Evolutionary conservation across 805 yeast species (phyloP).

Genomic region (Barnettozyma botsteinii): DNA sequence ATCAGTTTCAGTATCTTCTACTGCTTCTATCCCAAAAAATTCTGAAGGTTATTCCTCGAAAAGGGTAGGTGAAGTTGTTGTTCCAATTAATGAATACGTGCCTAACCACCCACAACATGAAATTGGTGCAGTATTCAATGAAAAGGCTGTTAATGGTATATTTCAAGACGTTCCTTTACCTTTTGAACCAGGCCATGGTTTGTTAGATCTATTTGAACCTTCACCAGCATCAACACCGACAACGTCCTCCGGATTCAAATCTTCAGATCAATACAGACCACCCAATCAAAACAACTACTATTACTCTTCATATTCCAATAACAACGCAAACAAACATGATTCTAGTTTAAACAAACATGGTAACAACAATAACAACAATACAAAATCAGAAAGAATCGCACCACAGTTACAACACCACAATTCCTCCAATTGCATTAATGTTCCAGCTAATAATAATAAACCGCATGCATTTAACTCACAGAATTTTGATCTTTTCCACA

Average conservation of each 20-base stretch:
- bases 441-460: not conserved
- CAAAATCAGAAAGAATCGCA: not conserved
- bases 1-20: not conserved
- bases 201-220: constrained; percentile 32
- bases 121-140: constrained; percentile 26
- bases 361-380: not conserved
- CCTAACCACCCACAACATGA: constrained; percentile 27
- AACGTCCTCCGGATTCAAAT: not conserved
- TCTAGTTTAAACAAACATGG: too few relatives aligned
- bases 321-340: too few relatives aligned
- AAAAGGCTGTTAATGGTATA: constrained; percentile 18
- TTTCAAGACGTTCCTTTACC: constrained; percentile 31
- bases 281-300: not conserved
- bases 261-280: not conserved
- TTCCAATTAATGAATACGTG: constrained; percentile 34
- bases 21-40: not conserved
- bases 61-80: constrained; percentile 33
- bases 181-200: constrained; percentile 33
- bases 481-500: constrained; percentile 7
- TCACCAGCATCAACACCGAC: not conserved
- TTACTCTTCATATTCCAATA: constrained; percentile 6
- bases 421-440: not conserved
- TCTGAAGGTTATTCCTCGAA: constrained; percentile 1
- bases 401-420: not conserved
- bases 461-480: not conserved